A percentile compares a stretch with the other conserved stretches of the same genome.
Conservation (phyloP, 768 basidiomycete species). For the Tremella fuciformis region DNA sequence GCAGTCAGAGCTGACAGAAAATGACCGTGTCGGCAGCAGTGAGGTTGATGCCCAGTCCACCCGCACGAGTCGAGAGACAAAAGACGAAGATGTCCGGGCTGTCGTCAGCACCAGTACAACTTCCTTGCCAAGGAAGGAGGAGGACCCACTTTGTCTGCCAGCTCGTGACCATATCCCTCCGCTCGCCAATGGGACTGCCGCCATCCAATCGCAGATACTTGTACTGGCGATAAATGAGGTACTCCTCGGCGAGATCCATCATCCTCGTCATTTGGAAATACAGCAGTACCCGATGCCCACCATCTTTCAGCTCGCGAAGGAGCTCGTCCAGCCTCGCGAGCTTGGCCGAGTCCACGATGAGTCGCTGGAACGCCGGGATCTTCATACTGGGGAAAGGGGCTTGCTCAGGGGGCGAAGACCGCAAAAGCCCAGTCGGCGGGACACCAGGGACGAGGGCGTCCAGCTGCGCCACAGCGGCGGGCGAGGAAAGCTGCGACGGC, state of each 20-base stretch:
- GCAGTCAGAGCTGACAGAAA: conserved; percentile 58
- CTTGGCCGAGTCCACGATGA: conserved; percentile 95
- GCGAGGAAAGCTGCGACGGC: conserved; percentile 62
- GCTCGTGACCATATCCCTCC: conserved; percentile 97
- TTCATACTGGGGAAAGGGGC: conserved; percentile 79
- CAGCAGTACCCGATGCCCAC: conserved; percentile 87
- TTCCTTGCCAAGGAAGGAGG: not conserved
- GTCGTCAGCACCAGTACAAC: not conserved
- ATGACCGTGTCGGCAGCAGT: conserved; percentile 80
- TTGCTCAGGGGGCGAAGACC: conserved; percentile 66
- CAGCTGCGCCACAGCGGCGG: conserved; percentile 57
- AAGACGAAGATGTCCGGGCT: conserved; percentile 88
- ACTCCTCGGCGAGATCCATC: conserved; percentile 99
- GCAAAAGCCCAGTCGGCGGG: conserved; percentile 66
- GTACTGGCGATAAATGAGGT: conserved; percentile 92
- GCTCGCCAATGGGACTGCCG: conserved; percentile 88
- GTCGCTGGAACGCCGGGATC: conserved; percentile 88
- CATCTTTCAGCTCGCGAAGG: conserved; percentile 86
- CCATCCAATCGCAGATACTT: conserved; percentile 92
- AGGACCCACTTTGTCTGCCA: conserved; percentile 87
- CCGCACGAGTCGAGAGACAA: conserved; percentile 87
- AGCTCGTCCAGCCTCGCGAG: conserved; percentile 82
- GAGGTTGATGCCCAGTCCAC: conserved; percentile 64
- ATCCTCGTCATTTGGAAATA: conserved; percentile 99
- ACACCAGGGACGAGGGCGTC: conserved; percentile 59